Base-by-base conservation (phyloP, 108 stramenopile genomes). In the Skeletonema tropicum region DNA sequence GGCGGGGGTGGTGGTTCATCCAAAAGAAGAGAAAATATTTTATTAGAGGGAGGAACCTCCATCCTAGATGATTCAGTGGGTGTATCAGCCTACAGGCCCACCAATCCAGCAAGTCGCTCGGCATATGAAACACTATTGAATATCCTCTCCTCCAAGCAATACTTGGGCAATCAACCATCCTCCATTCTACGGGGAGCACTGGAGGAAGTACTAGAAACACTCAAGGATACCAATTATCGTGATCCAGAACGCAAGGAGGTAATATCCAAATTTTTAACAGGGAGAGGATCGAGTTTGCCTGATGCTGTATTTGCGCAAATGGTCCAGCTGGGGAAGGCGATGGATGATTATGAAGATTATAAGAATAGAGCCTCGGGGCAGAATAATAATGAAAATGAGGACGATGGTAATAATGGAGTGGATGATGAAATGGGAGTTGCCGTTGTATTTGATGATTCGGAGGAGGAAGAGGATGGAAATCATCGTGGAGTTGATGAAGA, bases 351-450 rank as follows among this genome's bases (percentile, higher is more conserved):
- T 74, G 75, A 82, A 30, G 73, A 75, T 13, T 79, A 73, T 41
- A 81, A 45, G 13, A 83, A 60, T 39, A 67, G 59, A 60, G 70
- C 55, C 23, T 42, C 41, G 30, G 64, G 33, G 12, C 17, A 48
- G 15, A 17, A 70, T 29, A 82, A 76, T 23, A 79, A 79, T 11
- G 77, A 64, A n/a, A 83, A 66, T 10, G 84, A 76, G 36, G 74
- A 86, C 11, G 82, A 71, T 33, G 80, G 84, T 25, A 74, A 83
- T 6, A 68, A 38, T 31, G 61, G 45, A 25, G 71, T 96, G 48
- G 96, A 98, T 68, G 96, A 96, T 60, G 96, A 98, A 66, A 98
- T 98, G 90, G 98, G 97, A 45, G 99, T 98, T 46, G 97, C 97
- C 1, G 98, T 99, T 8, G 96, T 98, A 0, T 98, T 99, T 75